Evolutionary conservation across 2,329 filamentous ascomycete genomes (phyloP).

Genomic region (Lachnellula arida): DNA sequence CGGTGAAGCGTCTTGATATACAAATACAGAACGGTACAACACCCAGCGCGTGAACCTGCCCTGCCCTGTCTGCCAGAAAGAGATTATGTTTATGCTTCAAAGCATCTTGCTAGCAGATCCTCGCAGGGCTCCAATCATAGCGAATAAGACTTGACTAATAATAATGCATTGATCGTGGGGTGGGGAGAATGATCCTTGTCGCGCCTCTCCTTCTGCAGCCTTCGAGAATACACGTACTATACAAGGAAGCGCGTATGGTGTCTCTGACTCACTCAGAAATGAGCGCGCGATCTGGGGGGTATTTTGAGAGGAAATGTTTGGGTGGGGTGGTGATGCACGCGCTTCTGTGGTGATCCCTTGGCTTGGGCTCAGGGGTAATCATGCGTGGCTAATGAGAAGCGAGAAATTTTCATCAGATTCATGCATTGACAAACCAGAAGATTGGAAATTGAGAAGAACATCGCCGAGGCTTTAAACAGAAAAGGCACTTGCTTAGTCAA

Average conservation of each 20-base stretch:
- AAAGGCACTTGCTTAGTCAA: background rate
- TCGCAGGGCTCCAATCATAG: slow-evolving; percentile 1
- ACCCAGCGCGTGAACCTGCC: background rate
- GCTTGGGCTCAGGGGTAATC: background rate
- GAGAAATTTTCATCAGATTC: background rate
- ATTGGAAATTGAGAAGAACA: background rate
- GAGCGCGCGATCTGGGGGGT: background rate
- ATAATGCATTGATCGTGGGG: slow-evolving; percentile 12
- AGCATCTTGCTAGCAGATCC: slow-evolving; percentile 4
- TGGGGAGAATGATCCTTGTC: slow-evolving; percentile 14
- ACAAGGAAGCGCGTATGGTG: background rate
- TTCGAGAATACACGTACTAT: background rate
- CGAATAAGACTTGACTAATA: background rate
- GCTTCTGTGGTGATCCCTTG: background rate
- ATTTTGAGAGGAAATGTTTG: slow-evolving; percentile 7
- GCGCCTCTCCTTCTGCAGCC: background rate
- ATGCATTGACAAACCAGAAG: background rate
- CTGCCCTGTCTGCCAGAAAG: background rate
- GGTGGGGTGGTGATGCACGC: background rate
- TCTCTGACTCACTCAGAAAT: slow-evolving; percentile 6
- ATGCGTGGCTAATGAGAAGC: background rate
- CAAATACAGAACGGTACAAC: background rate
- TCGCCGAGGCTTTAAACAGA: too few species aligned
- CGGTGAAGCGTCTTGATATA: background rate
- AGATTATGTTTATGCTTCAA: slow-evolving; percentile 9